Percentiles rank a stretch among this genome's conserved stretches.
phyloP scores from a whole-genome alignment of 441 rosid genomes.

The Populus hybrid region DNA sequence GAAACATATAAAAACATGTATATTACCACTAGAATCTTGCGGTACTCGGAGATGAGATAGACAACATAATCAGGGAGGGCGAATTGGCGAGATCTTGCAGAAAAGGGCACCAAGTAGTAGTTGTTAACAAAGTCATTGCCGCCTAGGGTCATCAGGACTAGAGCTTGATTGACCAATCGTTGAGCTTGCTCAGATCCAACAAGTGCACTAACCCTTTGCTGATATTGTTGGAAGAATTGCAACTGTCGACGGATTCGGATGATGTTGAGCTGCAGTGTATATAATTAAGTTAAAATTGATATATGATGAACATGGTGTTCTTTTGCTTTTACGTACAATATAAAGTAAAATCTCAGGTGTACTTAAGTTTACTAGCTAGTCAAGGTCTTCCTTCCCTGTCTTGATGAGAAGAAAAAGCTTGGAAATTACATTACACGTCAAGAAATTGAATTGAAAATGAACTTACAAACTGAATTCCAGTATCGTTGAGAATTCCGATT shows the following conservation, averaged over 20 bases:
- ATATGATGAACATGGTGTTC: not conserved
- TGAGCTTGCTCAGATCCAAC: constrained; percentile 59
- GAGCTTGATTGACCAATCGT: constrained; percentile 54
- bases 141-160: constrained; percentile 74
- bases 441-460: not conserved
- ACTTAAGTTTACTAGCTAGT: too few species aligned
- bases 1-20: not conserved
- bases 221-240: constrained; percentile 72
- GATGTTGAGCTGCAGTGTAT: constrained; percentile 59
- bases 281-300: not conserved
- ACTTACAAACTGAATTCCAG: constrained; percentile 87
- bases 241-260: constrained; percentile 62
- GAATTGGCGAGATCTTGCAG: constrained; percentile 85
- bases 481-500: constrained; percentile 89
- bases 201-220: constrained; percentile 49
- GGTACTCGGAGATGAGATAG: constrained; percentile 76
- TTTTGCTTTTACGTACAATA: too few species aligned
- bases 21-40: constrained; percentile 58
- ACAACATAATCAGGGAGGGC: constrained; percentile 68
- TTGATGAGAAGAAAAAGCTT: not conserved
- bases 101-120: constrained; percentile 76
- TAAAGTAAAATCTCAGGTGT: too few species aligned
- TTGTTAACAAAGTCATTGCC: constrained; percentile 96
- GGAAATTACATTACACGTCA: not conserved
- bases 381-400: too few species aligned